Conservation (phyloP, 2,329 filamentous ascomycete genomes). For the Trematosphaeria pertusa region DNA sequence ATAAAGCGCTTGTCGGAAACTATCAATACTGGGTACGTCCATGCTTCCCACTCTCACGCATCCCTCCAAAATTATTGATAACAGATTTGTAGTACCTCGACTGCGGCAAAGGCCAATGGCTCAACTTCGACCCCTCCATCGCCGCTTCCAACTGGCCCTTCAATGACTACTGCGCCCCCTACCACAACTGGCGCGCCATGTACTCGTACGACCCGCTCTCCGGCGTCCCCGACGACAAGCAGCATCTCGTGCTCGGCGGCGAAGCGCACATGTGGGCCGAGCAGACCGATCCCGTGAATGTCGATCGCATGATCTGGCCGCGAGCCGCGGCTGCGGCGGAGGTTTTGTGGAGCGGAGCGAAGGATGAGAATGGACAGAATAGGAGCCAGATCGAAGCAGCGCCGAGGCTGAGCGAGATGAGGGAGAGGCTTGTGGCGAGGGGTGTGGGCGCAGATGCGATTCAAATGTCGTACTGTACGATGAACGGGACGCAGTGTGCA, state of each 20-base stretch:
- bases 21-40: conserved; percentile 74
- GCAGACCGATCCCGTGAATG: conserved; percentile 74
- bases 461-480: conserved; percentile 76
- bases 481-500: conserved; percentile 55
- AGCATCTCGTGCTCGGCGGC: conserved; percentile 77
- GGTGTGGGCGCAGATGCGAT: conserved; percentile 71
- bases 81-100: conserved; percentile 71
- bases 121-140: conserved; percentile 68
- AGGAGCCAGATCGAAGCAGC: conserved; percentile 73
- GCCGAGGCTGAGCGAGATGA: conserved; percentile 74
- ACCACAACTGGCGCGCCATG: conserved; percentile 81
- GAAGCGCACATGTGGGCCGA: conserved; percentile 86
- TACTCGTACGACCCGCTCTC: conserved; percentile 80
- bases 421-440: conserved; percentile 74
- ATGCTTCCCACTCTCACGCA: not conserved
- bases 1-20: conserved; percentile 76
- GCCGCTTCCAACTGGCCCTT: conserved; percentile 70
- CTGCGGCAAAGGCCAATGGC: conserved; percentile 81
- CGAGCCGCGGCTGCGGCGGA: conserved; percentile 76
- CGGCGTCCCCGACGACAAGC: conserved; percentile 67
- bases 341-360: conserved; percentile 78
- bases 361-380: conserved; percentile 71
- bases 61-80: not conserved
- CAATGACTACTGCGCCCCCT: conserved; percentile 79
- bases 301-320: conserved; percentile 82